phyloP scores from a whole-genome alignment of 2,329 filamentous ascomycete genomes.

The Alternaria arborescens region DNA sequence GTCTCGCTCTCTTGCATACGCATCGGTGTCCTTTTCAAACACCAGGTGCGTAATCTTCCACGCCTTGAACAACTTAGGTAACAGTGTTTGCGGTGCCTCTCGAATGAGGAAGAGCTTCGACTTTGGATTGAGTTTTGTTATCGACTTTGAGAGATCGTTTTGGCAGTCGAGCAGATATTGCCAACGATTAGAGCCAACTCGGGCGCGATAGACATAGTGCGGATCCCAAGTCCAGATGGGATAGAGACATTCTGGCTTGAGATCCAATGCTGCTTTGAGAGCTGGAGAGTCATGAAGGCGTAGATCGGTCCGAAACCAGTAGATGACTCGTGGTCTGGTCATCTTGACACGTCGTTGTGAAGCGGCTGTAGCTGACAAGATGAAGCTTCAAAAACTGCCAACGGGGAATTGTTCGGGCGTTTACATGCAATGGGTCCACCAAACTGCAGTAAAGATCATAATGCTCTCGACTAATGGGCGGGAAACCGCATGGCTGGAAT shows the following conservation, averaged over 20 bases:
- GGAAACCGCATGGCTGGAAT: conserved; percentile 29
- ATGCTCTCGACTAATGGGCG: conserved; percentile 17
- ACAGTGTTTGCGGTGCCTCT: conserved; percentile 74
- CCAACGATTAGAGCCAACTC: conserved; percentile 77
- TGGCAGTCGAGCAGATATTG: conserved; percentile 78
- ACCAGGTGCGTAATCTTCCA: conserved; percentile 80
- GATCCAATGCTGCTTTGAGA: conserved; percentile 73
- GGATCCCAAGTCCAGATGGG: conserved; percentile 84
- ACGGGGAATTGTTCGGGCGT: neutral
- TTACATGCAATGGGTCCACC: neutral
- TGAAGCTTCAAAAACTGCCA: neutral
- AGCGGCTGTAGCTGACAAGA: neutral
- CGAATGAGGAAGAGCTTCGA: conserved; percentile 76
- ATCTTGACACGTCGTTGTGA: conserved; percentile 19
- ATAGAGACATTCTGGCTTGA: conserved; percentile 73
- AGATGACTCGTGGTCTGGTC: conserved; percentile 67
- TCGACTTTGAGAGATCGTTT: conserved; percentile 71
- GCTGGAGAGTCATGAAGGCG: conserved; percentile 81
- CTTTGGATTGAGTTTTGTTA: conserved; percentile 73
- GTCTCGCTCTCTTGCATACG: conserved; percentile 73
- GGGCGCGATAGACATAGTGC: conserved; percentile 77
- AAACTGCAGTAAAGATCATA: neutral
- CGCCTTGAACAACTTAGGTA: conserved; percentile 75
- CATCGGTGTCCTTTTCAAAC: conserved; percentile 81
- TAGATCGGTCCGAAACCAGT: conserved; percentile 82